Base-by-base conservation (phyloP, 1,284 basidiomycete genomes). In the Hymenochaete sp. region DNA sequence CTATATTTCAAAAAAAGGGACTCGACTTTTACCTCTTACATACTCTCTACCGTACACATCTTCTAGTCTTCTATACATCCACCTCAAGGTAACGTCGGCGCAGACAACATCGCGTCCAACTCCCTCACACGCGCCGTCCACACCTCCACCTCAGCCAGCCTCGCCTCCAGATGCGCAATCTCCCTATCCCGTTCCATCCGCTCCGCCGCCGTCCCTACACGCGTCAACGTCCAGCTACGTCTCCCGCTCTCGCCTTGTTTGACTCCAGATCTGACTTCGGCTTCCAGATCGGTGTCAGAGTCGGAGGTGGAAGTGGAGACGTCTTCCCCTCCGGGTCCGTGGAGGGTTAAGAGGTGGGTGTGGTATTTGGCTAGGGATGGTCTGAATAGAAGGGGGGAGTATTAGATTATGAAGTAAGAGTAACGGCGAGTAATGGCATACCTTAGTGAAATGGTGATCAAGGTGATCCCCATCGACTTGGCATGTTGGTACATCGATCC, bases 401-500 rank as follows among this genome's bases (percentile, higher is more conserved):
- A 4, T 13, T 27, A 29, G 24, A 35, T 11, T 14, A n/a, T 38
- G 50, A 11, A 19, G 26, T 25, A 19, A 36, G 14, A 37, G n/a
- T n/a, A 13, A 25, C 31, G 38, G 38, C 7, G 27, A 6, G 9
- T 3, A 8, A 9, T n/a, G n/a, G 59, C 70, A 2, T 53, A 81
- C 77, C 82, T 77, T 35, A 88, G 68, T 1, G 91, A 93, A 41
- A 95, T 90, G 4, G 92, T 95, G 53, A 98, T 86, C 38, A 98
- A 73, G 0, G 93, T 96, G 57, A 97, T 93, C 2, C 86, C 92
- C 10, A 92, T 66, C n/a, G 79, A 73, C 64, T 97, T 97, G 28
- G 89, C 87, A 54, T 90, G 82, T 59, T 95, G 86, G 66, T 97
- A 98, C 90, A 98, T 93, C 50, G 83, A 70, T 0, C 93, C 93